Evolutionary conservation across 305 asterid species (phyloP), one percentile per base, ranked within the genome.

Genomic region (Fraxinus albicans): DNA sequence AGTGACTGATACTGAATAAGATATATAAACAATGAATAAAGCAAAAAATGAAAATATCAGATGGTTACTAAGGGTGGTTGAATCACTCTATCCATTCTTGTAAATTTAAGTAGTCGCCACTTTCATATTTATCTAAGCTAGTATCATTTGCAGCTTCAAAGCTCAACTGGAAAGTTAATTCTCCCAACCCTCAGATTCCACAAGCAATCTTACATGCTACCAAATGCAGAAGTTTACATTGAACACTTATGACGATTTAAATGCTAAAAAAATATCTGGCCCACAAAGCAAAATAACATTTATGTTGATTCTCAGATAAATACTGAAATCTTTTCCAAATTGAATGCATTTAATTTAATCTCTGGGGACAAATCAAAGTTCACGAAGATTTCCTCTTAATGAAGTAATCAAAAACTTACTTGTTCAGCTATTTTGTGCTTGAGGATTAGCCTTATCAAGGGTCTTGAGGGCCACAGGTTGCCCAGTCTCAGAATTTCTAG

Each of bases 381-480:
- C 8, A 47, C 2, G 3, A 72, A 47, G 27, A 60, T 23, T 10
- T 63, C 72, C 72, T 63, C 15, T 21, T 21, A 63, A 73, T 8
- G 4, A 31, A 80, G 33, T 58, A 77, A 47, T 34, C 29, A 78
- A 80, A 78, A 35, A 77, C 83, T 80, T 35, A 91, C 98, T 94
- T 95, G 97, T 87, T 95, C 99, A 23, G 98, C 92, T 94, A 96
- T 90, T 88, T 92, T 93, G 91, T 94, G 93, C 89, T 93, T 94
- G 15, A 96, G 97, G 87, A 94, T 93, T 95, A 80, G 94, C 97
- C 89, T 94, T 95, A 85, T 94, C 97, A 78, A 95, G 94, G 84
- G 93, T 94, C 90, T 96, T 96, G 89, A 96, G 82, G 1, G 99
- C 99, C 86, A 92, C 96, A 17, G 90, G 85, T 8, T 92, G 90